Evolutionary conservation across 1,284 basidiomycete genomes (phyloP).

Genomic region (Melampsora americana): DNA sequence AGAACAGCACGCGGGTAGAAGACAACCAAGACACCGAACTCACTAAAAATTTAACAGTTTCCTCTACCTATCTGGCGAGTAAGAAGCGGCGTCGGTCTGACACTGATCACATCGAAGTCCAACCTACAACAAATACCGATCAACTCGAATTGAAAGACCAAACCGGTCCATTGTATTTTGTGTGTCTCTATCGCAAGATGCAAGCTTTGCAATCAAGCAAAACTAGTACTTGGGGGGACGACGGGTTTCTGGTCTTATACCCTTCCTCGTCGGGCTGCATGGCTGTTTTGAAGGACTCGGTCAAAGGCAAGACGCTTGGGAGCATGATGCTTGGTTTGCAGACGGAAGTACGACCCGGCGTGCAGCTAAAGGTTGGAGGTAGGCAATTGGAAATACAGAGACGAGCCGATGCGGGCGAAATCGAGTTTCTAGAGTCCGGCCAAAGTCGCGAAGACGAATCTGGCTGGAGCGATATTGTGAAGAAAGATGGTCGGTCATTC

Average conservation of each 20-base stretch:
- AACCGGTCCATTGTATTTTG: neutral
- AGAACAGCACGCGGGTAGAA: too few species aligned
- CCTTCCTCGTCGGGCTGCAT: constrained; percentile 14
- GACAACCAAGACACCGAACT: too few species aligned
- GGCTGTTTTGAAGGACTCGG: constrained; percentile 38
- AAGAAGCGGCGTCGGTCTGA: neutral
- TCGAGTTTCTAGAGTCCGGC: neutral
- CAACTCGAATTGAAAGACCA: neutral
- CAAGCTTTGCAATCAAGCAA: neutral
- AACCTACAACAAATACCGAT: neutral
- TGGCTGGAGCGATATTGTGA: constrained; percentile 35
- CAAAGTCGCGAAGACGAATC: neutral
- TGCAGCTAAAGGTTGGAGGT: constrained; percentile 22
- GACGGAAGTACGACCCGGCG: neutral
- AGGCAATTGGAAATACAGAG: constrained; percentile 35
- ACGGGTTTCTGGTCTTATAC: constrained; percentile 24
- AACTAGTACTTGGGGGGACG: constrained; percentile 34
- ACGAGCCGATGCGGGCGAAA: constrained; percentile 1
- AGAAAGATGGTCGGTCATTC: constrained; percentile 12
- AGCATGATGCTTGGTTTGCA: constrained; percentile 15
- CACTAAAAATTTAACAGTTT: neutral
- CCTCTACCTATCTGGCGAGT: neutral
- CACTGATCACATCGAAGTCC: neutral
- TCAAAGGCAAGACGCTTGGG: constrained; percentile 13
- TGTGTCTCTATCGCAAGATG: constrained; percentile 32